These are phyloP conservation scores for Physcia stellaris DNA, from an alignment of 495 filamentous ascomycete species.

Conservation along the genomic window DNA sequence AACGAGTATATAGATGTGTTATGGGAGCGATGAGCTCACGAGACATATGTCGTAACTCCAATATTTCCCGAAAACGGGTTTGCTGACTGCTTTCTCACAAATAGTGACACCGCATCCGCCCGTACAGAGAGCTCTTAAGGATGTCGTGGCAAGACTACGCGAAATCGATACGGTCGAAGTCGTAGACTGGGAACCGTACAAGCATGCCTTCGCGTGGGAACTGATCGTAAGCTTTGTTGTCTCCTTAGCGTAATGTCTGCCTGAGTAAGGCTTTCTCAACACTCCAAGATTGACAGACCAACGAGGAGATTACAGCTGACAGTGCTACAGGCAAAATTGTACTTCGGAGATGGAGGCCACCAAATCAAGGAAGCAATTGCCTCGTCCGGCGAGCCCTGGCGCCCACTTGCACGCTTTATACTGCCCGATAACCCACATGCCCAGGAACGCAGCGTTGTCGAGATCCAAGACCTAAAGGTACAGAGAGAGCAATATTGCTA, in stretches of 20 bases:
- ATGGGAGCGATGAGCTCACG: too few species aligned
- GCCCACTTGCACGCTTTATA: slow-evolving; percentile 43
- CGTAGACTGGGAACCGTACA: slow-evolving; percentile 53
- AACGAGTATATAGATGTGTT: too few species aligned
- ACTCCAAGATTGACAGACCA: too few species aligned
- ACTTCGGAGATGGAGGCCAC: slow-evolving; percentile 40
- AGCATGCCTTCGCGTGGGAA: slow-evolving; percentile 45
- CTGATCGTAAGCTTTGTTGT: too few species aligned
- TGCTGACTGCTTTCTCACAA: too few species aligned
- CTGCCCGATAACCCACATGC: slow-evolving; percentile 35
- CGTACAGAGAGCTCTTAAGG: slow-evolving; percentile 41
- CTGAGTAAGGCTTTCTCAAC: too few species aligned
- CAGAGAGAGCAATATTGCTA: slow-evolving; percentile 43
- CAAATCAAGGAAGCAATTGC: slow-evolving; percentile 30
- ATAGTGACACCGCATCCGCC: slow-evolving; percentile 64
- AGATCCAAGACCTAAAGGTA: slow-evolving; percentile 30
- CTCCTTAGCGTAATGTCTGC: too few species aligned
- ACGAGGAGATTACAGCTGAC: too few species aligned
- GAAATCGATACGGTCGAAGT: slow-evolving; percentile 36
- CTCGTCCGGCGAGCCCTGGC: slow-evolving; percentile 39
- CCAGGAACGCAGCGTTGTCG: slow-evolving; percentile 23
- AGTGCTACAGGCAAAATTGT: too few species aligned
- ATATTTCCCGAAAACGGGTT: too few species aligned
- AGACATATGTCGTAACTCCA: too few species aligned
- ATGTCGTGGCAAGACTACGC: slow-evolving; percentile 40